These are phyloP conservation scores for Phytophthora macrochlamydospora DNA, from an alignment of 352 stramenopile species.

Conservation along the genomic window DNA sequence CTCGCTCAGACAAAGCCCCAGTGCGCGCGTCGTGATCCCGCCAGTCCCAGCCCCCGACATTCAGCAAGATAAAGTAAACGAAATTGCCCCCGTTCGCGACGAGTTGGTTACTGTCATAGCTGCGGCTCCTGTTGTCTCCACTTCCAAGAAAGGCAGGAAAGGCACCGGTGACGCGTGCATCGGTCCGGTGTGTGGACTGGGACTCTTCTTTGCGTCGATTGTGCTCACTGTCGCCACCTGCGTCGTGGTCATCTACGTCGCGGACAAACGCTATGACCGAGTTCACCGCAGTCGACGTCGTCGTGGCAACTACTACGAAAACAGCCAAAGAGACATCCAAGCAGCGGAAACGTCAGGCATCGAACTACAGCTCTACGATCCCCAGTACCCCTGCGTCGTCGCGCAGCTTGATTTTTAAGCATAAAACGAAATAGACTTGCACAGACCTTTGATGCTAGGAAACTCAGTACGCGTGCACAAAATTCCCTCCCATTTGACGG, in stretches of 20 bases:
- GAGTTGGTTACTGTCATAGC: slow-evolving; percentile 26
- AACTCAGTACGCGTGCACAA: not conserved
- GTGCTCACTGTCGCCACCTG: slow-evolving; percentile 41
- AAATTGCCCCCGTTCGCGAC: slow-evolving; percentile 13
- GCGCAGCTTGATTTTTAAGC: slow-evolving; percentile 8
- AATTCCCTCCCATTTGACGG: not conserved
- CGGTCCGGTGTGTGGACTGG: slow-evolving; percentile 40
- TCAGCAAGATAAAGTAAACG: not conserved
- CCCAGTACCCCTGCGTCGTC: slow-evolving; percentile 12
- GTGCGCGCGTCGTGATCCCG: slow-evolving; percentile 14
- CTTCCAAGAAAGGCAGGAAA: slow-evolving; percentile 27
- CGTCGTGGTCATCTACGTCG: slow-evolving; percentile 42
- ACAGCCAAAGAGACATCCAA: slow-evolving; percentile 18
- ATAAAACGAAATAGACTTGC: slow-evolving; percentile 12
- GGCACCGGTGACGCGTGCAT: slow-evolving; percentile 41
- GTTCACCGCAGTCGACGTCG: slow-evolving; percentile 27
- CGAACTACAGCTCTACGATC: slow-evolving; percentile 17
- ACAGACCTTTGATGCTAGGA: too few species aligned
- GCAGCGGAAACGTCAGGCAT: slow-evolving; percentile 19
- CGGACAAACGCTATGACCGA: slow-evolving; percentile 37
- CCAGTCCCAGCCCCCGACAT: slow-evolving; percentile 15
- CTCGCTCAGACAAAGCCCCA: slow-evolving; percentile 24
- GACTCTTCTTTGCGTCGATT: slow-evolving; percentile 47
- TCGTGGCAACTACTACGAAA: slow-evolving; percentile 29
- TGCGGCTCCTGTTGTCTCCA: slow-evolving; percentile 12